Evolutionary conservation across 768 basidiomycete species (phyloP).

Genomic region (Boletus pseudo-olivaceus): DNA sequence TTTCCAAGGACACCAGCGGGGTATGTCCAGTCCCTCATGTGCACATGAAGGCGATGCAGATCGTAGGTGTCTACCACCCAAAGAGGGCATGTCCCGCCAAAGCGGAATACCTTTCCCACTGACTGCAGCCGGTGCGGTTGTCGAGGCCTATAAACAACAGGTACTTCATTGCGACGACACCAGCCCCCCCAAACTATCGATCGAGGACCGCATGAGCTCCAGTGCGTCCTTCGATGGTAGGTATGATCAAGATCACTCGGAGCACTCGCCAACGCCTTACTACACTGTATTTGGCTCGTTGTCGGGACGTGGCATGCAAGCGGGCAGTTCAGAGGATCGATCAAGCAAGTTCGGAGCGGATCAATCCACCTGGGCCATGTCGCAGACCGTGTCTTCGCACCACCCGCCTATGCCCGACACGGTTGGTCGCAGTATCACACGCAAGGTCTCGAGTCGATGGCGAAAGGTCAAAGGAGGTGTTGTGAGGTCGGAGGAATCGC

Average conservation of each 20-base stretch:
- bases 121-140: slow-evolving; percentile 47
- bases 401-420: slow-evolving; percentile 11
- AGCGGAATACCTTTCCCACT: slow-evolving; percentile 16
- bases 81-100: not conserved
- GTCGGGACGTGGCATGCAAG: slow-evolving; percentile 42
- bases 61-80: not conserved
- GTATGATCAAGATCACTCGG: slow-evolving; percentile 13
- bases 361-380: not conserved
- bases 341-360: slow-evolving; percentile 6
- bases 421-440: slow-evolving; percentile 25
- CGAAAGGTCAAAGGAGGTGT: slow-evolving; percentile 20
- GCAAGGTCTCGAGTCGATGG: slow-evolving; percentile 38
- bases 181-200: slow-evolving; percentile 18
- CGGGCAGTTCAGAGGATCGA: slow-evolving; percentile 41
- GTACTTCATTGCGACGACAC: slow-evolving; percentile 23
- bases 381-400: not conserved
- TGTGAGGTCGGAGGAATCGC: slow-evolving; percentile 22
- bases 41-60: not conserved
- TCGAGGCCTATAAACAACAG: slow-evolving; percentile 47
- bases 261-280: slow-evolving; percentile 39
- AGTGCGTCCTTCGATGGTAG: slow-evolving; percentile 5
- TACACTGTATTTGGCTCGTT: slow-evolving; percentile 54
- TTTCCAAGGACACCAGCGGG: slow-evolving; percentile 12
- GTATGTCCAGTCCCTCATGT: slow-evolving; percentile 6
- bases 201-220: slow-evolving; percentile 25